Base-by-base conservation (phyloP, 2,329 filamentous ascomycete species). In the Talaromyces sp. region DNA sequence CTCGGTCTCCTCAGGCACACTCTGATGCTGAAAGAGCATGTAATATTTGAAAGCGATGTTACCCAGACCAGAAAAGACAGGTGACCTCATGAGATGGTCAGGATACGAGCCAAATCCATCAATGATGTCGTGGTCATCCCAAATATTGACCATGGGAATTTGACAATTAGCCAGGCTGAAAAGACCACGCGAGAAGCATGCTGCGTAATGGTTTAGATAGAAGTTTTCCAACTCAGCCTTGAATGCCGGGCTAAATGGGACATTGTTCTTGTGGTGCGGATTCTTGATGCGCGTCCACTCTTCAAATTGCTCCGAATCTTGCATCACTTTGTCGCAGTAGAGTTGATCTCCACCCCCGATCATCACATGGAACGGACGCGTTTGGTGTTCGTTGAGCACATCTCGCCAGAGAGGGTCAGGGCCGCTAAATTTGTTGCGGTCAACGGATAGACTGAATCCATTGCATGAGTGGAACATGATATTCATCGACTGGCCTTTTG, bases 391-490 rank as follows among this genome's bases (percentile, higher is more conserved):
- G 74, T 97, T 97, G 65, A 98, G 81, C 5, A 98, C 92, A 73
- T 99, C 95, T 61, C 93, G 88, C 95, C 96, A 99, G 77, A 99
- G 83, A 1, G 95, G 95, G 76, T 99, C 95, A 0, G 96, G 95
- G 0, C 95, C 95, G 71, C 89, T 95, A 73, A 97, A 89, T 52
- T 88, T 83, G 72, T 96, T 84, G 0, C 92, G 80, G 66, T 96
- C 88, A 25, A 90, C 90, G 62, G 85, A 89, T 58, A 89, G 75
- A 69, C 91, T 93, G 80, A 99, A 99, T 1, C 96, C 95, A 74
- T 99, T 99, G 80, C 95, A 96, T 73, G 90, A 96, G 79, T 98
- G 86, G 79, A 97, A 99, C 92, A 98, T 96, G 73, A 97, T 91
- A 78, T 98, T 97, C 95, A 99, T 99, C 2, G 90, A 86, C 73